Evolutionary conservation across 148 eudicot genomes (phyloP).

Genomic region (Rhododendron simsii): DNA sequence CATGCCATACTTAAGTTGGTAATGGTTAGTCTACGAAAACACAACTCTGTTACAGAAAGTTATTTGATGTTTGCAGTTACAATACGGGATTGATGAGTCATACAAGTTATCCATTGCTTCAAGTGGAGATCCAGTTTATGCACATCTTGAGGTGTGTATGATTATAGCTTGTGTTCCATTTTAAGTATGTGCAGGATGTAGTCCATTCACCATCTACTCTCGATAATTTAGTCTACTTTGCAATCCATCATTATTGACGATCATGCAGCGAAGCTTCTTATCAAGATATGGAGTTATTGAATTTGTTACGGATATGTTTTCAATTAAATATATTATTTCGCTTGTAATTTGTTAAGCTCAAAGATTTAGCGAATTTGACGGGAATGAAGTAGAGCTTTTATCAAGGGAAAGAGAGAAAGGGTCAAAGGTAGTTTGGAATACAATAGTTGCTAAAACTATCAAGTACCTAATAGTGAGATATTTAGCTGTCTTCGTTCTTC

Average conservation of each 20-base stretch:
- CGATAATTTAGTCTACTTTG: not conserved
- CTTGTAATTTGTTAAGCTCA: not conserved
- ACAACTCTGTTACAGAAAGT: conserved; percentile 15
- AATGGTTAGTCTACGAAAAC: not conserved
- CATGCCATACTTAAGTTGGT: not conserved
- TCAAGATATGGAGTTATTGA: not conserved
- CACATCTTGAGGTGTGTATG: conserved; percentile 49
- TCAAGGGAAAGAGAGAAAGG: not conserved
- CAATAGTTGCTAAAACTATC: not conserved
- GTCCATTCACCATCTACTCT: not conserved
- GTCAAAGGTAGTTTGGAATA: not conserved
- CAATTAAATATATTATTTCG: not conserved
- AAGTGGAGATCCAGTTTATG: conserved; percentile 51
- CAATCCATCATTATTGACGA: not conserved
- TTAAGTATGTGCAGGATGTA: no score
- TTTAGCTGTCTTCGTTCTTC: not conserved
- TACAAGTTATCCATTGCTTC: conserved; percentile 55
- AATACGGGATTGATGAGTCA: conserved; percentile 66
- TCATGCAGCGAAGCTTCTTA: not conserved
- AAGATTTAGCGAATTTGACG: not conserved
- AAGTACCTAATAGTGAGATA: not conserved
- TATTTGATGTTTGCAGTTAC: conserved; percentile 52
- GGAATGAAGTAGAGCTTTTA: not conserved
- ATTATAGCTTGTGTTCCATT: not conserved
- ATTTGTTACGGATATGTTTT: not conserved